Evolutionary conservation across 495 filamentous ascomycete species (phyloP), one percentile per base, ranked within the genome.

Genomic region (Lentithecium fluviatile): DNA sequence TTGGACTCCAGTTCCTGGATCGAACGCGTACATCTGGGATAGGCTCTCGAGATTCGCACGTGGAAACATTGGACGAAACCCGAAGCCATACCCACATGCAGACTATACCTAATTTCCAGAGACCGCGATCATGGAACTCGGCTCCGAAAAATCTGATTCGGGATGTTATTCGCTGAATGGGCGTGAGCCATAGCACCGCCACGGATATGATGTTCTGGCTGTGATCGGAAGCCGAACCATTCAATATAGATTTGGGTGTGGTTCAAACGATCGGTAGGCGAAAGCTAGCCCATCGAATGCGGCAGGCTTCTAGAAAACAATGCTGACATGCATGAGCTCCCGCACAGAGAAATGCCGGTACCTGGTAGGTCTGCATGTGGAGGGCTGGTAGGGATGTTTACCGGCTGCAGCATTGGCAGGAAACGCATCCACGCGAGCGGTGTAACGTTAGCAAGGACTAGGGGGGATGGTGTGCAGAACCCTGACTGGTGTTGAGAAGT

Each of bases 11-110:
- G 29, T 32, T 32, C 29, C 29, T 32, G 29, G 4, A 32, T 3
- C 29, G 29, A 32, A 4, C 10, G 29, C 3, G 29, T 32, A 32
- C 10, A 32, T 10, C 29, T 32, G 29, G 29, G 10, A 10, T 10
- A 32, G 29, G 29, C 10, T 32, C 10, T 32, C 29, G 10, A 32
- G 29, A 32, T 32, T 10, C 29, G 29, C 40, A 43, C 40, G 40
- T 19, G 36, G 38, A n/a, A 25, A 55, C 13, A 43, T 6, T 55
- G 52, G n/a, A 55, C 52, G 38, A 55, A 43, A 26, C 34, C 52
- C 52, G 52, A 45, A 38, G 15, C 19, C n/a, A n/a, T n/a, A n/a
- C n/a, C n/a, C n/a, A n/a, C n/a, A n/a, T n/a, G 34, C 37, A 15
- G 5, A 36, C 4, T 42, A 12, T 20, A 38, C 29, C 34, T n/a